Base-by-base conservation (phyloP, 2,329 filamentous ascomycete species). In the Tolypocladium pustulatum region DNA sequence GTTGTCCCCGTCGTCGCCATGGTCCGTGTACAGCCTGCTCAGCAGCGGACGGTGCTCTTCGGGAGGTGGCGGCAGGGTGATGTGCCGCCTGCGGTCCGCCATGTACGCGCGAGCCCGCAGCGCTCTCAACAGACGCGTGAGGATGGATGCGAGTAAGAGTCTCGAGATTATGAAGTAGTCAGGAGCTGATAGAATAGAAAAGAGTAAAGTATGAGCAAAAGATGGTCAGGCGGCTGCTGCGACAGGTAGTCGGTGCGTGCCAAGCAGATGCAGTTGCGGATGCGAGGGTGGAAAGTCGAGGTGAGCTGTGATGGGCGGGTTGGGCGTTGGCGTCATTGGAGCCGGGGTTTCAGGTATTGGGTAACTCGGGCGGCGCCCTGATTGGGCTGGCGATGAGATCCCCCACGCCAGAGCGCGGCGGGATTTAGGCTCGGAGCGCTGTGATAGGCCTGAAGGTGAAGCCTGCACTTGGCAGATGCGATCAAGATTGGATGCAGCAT, bases 41-140 rank as follows among this genome's bases (percentile, higher is more conserved):
- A 75, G 66, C 56, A 75, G 65, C 54, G 73, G 73, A 13, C 67
- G 71, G 49, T 69, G 67, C 66, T 75, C 73, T 41, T 69, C 65
- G 27, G 65, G 61, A 54, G 65, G 63, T 46, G 62, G 62, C 37
- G 68, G 63, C 59, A 73, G 63, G 46, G 63, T 67, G 61, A 73
- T 71, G 62, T 62, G 71, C 65, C 69, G 66, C 57, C 60, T 59
- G 41, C 63, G 64, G 58, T 61, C 61, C 55, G 62, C 56, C 62
- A 66, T 65, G n/a, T 5, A 36, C 49, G 49, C 38, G 30, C 54
- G 22, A 46, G 22, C 22, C 57, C 49, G 10, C 27, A 4, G 20
- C 20, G 17, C 1, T 32, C 27, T 4, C 25, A 6, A 17, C 13
- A 17, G 43, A 49, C 25, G 22, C 41, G 41, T 13, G 41, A 46